Conservation (phyloP, 495 filamentous ascomycete genomes). For the Tirmania nivea region DNA sequence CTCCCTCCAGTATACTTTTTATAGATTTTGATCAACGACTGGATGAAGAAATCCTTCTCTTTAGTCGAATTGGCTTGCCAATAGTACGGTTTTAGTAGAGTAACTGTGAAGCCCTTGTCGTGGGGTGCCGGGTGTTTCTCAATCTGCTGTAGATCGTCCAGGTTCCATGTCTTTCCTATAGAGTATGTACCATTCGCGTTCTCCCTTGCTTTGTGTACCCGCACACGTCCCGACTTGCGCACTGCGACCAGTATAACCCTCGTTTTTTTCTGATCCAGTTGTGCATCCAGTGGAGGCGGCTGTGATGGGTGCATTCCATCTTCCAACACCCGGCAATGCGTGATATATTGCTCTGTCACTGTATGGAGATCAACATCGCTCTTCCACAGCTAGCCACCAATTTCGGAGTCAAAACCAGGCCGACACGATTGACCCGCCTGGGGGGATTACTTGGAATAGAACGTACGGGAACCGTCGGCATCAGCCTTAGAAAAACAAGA, state of each 20-base stretch:
- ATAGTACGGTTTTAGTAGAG: constrained; percentile 81
- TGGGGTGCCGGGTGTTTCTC: constrained; percentile 50
- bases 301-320: constrained; percentile 61
- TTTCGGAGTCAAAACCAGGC: not conserved
- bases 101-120: constrained; percentile 68
- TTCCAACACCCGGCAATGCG: constrained; percentile 75
- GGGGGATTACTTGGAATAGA: constrained; percentile 1
- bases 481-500: constrained; percentile 84
- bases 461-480: constrained; percentile 35
- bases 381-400: not conserved
- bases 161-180: constrained; percentile 91
- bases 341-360: constrained; percentile 94
- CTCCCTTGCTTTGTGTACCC: constrained; percentile 90
- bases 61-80: constrained; percentile 82
- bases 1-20: constrained; percentile 84
- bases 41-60: constrained; percentile 97
- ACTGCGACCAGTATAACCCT: constrained; percentile 83
- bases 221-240: constrained; percentile 72
- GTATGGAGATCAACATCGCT: not conserved
- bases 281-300: constrained; percentile 50
- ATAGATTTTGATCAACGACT: constrained; percentile 82
- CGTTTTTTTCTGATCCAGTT: constrained; percentile 57
- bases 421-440: not conserved
- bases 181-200: constrained; percentile 86
- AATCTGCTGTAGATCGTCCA: constrained; percentile 65